Evolutionary conservation across 768 basidiomycete species (phyloP), one percentile per base, ranked within the genome.

Genomic region (Tricholoma furcatifolium): DNA sequence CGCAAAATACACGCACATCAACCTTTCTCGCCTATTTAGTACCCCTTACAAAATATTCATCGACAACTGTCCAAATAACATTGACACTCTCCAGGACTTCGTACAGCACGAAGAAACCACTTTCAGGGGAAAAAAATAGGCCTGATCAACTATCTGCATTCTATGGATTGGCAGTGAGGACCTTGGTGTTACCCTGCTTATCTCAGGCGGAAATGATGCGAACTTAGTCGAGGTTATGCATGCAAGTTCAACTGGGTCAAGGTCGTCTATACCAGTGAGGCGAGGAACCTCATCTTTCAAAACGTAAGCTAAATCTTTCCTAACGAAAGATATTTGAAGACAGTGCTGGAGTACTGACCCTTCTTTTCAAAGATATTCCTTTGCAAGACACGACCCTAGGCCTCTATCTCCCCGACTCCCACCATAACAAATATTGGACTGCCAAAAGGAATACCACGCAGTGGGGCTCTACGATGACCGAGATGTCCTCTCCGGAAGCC

Each of bases 91-190:
- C 6, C 69, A 67, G 12, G 61, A 70, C 8, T 69, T 85, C 12
- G 62, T 77, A 3, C 78, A 81, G 4, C 85, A 85, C 63, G 87
- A 89, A 23, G 65, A 65, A 10, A 71, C 73, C 15, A 21, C 69
- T 8, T 91, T 90, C 54, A 91, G 83, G 92, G 95, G 39, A 80
- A 78, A 50, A 94, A 86, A 50, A 39, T 81, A 1, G 93, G 93
- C 7, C 73, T 96, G 30, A 67, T 91, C 32, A 66, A 73, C 34
- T 84, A 85, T n/a, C n/a, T n/a, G n/a, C n/a, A n/a, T n/a, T 55
- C 69, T 87, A 6, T 88, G 85, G 85, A 82, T 87, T 53, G 84
- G 85, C 12, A 83, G 82, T 3, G 82, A 82, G 55, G 86, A 87
- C 60, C 73, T 87, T 4, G 85, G 85, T 1, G 74, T 62, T 10